Evolutionary conservation across 345 rosid species (phyloP), one percentile per base, ranked within the genome.

Genomic region (Syzygium jambos): DNA sequence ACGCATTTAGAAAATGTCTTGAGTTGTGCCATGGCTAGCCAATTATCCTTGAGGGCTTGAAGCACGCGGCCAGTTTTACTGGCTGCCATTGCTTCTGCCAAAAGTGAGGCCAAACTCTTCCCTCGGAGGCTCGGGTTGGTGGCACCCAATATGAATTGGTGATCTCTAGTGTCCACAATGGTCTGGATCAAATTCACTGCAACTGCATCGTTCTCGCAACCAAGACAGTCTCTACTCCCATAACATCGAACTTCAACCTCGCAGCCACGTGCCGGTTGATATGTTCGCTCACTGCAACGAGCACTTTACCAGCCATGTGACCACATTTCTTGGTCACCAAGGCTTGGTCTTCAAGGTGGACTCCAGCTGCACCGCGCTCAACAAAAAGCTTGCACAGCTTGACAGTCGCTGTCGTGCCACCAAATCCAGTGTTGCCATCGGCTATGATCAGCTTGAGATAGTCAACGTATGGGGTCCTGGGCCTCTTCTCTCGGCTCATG

Each of bases 271-370:
- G 98, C 89, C 97, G 93, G 87, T 96, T 96, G 73, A 96, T 95
- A 88, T 98, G 99, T 86, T 96, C 99, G 59, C 95, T 96, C 38
- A 96, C 92, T 0, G 99, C 96, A 65, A 98, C 99, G 7, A 98
- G 97, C 54, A 98, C 99, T 88, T 96, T 98, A 23, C 98, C 98
- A 8, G 99, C 98, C 99, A 96, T 96, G 91, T 98, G 99, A 55
- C 99, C 98, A 11, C 99, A 96, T 91, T 96, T 95, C 89, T 96
- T 98, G 86, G 99, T 96, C 43, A 96, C 94, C 4, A 98, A 98
- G 14, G 98, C 94, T 92, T 98, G 98, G 85, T 98, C 99, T 90
- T 98, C 99, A 46, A 98, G 93, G 89, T 96, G 99, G 51, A 98
- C 99, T 4, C 98, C 98, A 14, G 98, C 99, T 11, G 98, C 98